Conservation (phyloP, 2,329 filamentous ascomycete species). For the Penicillium sp. region DNA sequence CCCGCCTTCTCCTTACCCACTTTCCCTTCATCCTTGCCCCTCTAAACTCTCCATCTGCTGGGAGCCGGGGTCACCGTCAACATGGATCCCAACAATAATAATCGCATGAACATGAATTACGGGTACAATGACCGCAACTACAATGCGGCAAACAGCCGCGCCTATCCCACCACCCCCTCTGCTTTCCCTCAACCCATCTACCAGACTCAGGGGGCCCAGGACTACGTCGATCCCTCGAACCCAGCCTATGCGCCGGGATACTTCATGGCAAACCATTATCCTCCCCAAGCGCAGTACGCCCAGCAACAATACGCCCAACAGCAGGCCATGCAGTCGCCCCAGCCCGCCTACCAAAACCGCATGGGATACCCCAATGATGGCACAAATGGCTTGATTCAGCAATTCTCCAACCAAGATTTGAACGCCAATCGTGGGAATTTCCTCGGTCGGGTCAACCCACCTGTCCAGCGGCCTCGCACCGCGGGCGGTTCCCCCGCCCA, state of each 20-base stretch:
- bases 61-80: slow-evolving; percentile 48
- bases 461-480: slow-evolving; percentile 73
- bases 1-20: slow-evolving; percentile 15
- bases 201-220: slow-evolving; percentile 54
- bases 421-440: slow-evolving; percentile 64
- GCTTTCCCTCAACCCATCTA: slow-evolving; percentile 91
- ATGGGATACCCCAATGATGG: slow-evolving; percentile 64
- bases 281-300: slow-evolving; percentile 11
- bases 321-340: slow-evolving; percentile 50
- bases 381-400: slow-evolving; percentile 85
- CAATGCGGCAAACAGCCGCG: slow-evolving; percentile 58
- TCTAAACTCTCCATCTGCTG: slow-evolving; percentile 4
- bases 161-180: slow-evolving; percentile 83
- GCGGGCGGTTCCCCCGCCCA: slow-evolving; percentile 58
- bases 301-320: slow-evolving; percentile 45
- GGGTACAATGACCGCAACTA: slow-evolving; percentile 59
- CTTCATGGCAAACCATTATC: slow-evolving; percentile 58
- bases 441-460: slow-evolving; percentile 64
- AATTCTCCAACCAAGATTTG: slow-evolving; percentile 95
- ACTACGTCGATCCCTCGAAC: slow-evolving; percentile 52
- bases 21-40: slow-evolving; percentile 5
- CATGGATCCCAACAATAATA: slow-evolving; percentile 56
- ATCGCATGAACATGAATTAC: slow-evolving; percentile 45
- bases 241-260: slow-evolving; percentile 47
- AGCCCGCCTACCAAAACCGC: slow-evolving; percentile 50